Conservation (phyloP, 2,329 filamentous ascomycete species). For the Bertia moriformis region DNA sequence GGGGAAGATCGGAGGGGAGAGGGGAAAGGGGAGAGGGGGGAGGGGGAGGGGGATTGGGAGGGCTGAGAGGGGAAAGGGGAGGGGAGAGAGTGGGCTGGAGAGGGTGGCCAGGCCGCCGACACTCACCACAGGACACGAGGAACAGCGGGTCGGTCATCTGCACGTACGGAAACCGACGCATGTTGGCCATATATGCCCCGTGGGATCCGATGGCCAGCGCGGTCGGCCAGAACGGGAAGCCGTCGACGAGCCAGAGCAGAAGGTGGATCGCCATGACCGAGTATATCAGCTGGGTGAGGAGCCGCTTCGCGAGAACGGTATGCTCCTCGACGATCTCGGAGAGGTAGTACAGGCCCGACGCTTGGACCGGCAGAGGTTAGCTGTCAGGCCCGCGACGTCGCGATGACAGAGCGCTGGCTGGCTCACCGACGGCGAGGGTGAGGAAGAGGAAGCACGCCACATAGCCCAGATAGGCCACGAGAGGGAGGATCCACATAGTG, state of each 20-base stretch:
- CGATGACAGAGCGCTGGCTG: constrained; percentile 1
- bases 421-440: constrained; percentile 75
- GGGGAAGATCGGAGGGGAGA: neutral
- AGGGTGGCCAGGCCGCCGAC: too few species aligned
- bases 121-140: constrained; percentile 62
- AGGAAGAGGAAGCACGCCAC: constrained; percentile 83
- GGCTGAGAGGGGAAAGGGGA: neutral
- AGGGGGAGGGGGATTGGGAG: neutral
- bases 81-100: too few species aligned
- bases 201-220: constrained; percentile 68
- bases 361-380: constrained; percentile 35
- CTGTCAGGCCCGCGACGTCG: constrained; percentile 1
- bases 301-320: constrained; percentile 75
- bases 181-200: constrained; percentile 75
- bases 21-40: neutral
- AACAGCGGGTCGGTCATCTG: constrained; percentile 81
- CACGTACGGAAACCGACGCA: constrained; percentile 61
- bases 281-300: constrained; percentile 76
- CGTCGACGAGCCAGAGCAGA: constrained; percentile 65
- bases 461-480: constrained; percentile 80
- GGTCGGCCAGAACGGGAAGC: constrained; percentile 65
- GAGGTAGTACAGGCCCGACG: constrained; percentile 95
- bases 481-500: constrained; percentile 85
- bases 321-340: constrained; percentile 97
- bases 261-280: constrained; percentile 59